A percentile compares a stretch with the other conserved stretches of the same genome.
phyloP scores from a whole-genome alignment of 768 basidiomycete genomes.

The Termitomyces titanicus region DNA sequence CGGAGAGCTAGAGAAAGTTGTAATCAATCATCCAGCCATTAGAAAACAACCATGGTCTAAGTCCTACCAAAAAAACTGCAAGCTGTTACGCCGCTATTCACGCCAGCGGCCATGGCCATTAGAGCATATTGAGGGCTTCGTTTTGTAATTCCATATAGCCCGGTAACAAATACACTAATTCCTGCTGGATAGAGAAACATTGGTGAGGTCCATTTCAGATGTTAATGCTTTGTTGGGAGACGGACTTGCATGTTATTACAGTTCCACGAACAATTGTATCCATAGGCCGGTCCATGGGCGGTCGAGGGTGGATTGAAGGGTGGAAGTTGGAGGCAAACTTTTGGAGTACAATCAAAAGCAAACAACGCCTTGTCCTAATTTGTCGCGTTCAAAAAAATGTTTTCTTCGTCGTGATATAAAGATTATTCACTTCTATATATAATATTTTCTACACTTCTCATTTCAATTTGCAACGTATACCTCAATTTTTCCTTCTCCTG shows the following conservation, averaged over 20 bases:
- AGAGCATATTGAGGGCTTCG: slow-evolving; percentile 43
- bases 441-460: no score
- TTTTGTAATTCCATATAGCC: slow-evolving; percentile 40
- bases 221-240: slow-evolving; percentile 29
- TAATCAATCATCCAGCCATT: background rate
- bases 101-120: slow-evolving; percentile 54
- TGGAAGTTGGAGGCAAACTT: background rate
- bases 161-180: slow-evolving; percentile 48
- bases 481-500: no score
- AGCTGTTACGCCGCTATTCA: slow-evolving; percentile 72
- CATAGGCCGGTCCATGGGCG: slow-evolving; percentile 26
- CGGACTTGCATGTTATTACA: slow-evolving; percentile 77
- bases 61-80: slow-evolving; percentile 76
- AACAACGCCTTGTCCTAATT: slow-evolving; percentile 2
- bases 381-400: no score
- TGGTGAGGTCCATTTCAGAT: slow-evolving; percentile 23
- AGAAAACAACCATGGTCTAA: background rate
- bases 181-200: slow-evolving; percentile 40
- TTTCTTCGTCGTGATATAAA: no score
- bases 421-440: no score
- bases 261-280: slow-evolving; percentile 55
- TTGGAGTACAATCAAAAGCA: slow-evolving; percentile 5
- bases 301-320: no score
- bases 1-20: slow-evolving; percentile 49
- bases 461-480: no score